Evolutionary conservation across 164 flowering plant genomes (phyloP), one percentile per base, ranked within the genome.

Genomic region (Dillenia turbinata): DNA sequence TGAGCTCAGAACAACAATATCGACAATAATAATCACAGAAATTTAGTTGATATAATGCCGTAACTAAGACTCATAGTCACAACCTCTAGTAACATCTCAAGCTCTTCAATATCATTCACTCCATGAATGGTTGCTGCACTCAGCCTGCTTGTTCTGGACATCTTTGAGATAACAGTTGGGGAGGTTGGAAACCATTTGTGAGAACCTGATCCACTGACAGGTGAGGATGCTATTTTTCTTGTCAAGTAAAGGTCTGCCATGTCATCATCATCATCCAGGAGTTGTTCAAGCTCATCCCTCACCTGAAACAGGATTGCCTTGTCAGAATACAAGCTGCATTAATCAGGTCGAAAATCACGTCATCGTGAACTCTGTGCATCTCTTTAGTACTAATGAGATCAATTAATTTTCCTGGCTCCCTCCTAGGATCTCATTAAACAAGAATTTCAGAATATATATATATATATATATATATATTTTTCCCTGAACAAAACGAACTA

Each of bases 71-170:
- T 33, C 11, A 73, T 24, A 14, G 10, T 17, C 56, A 55, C 56
- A 58, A 90, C 97, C 98, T 94, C 97, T 9, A 94, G 90, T 63
- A 93, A 72, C 97, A 93, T 90, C 75, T 92, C 96, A 71, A 92
- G 93, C 76, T 92, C 96, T 77, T 89, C 98, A 58, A 93, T 88
- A 75, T 88, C 96, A 74, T 88, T 80, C 68, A 86, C 96, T n/a
- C 83, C 88, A 60, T 79, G 89, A 70, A 77, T 64, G 9, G 94
- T 85, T 44, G 81, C 79, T 7, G 75, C 69, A 78, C 92, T 86
- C 51, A 79, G 85, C 72, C 95, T 78, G 71, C 97, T 94, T 48
- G 92, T 85, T 73, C 85, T 85, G 14, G 96, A 89, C 60, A 88
- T 79, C 67, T 81, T 89, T 65, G 97, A 89, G 40, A 70, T 83